These are phyloP conservation scores for Stagonosporopsis rhizophila DNA, from an alignment of 2,329 filamentous ascomycete genomes.

Conservation along the genomic window DNA sequence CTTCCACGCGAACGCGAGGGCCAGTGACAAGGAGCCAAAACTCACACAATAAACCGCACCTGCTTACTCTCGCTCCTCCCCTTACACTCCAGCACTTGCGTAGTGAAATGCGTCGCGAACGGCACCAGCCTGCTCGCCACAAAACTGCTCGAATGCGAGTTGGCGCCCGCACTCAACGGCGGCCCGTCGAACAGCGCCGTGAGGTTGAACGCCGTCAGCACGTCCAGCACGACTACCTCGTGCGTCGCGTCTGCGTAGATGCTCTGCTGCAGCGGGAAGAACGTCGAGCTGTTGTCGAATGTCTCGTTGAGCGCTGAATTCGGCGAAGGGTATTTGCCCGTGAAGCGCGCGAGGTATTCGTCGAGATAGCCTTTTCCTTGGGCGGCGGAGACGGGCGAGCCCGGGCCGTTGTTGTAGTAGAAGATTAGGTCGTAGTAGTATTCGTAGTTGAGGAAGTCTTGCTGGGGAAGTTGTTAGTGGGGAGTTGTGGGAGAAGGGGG, in stretches of 20 bases:
- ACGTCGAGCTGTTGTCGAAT: conserved; percentile 52
- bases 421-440: conserved; percentile 55
- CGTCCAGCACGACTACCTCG: conserved; percentile 49
- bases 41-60: conserved; percentile 41
- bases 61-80: conserved; percentile 33
- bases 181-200: conserved; percentile 39
- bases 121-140: conserved; percentile 39
- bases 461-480: conserved; percentile 1
- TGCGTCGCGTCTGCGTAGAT: conserved; percentile 55
- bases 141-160: conserved; percentile 34
- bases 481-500: neutral
- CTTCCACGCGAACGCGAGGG: too few relatives aligned
- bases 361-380: conserved; percentile 44
- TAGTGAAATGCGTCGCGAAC: conserved; percentile 42
- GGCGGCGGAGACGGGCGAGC: conserved; percentile 40
- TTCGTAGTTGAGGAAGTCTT: conserved; percentile 55
- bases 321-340: conserved; percentile 29
- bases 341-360: conserved; percentile 40
- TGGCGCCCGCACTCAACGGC: conserved; percentile 27
- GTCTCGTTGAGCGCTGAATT: conserved; percentile 35
- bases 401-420: conserved; percentile 44
- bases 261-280: conserved; percentile 54
- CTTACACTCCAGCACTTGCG: conserved; percentile 37
- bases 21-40: neutral
- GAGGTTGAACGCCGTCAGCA: conserved; percentile 40